These are phyloP conservation scores for Linum usitatissimum DNA, from an alignment of 345 rosid species.

Conservation along the genomic window DNA sequence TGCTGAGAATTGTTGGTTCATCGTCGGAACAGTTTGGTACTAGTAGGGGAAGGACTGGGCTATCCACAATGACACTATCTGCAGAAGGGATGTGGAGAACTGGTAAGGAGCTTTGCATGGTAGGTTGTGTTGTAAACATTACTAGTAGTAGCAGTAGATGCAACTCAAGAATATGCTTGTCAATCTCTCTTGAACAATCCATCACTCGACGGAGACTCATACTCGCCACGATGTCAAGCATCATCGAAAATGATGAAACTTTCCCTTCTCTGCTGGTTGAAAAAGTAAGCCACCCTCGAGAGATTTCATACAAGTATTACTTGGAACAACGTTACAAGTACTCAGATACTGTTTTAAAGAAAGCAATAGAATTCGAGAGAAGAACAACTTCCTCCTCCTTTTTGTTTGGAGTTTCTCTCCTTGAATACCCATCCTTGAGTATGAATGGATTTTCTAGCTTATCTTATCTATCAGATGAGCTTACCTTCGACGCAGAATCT, in stretches of 20 bases:
- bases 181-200: constrained; percentile 10
- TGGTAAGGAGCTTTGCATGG: constrained; percentile 13
- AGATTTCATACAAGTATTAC: neutral
- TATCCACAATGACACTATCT: neutral
- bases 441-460: neutral
- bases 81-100: neutral
- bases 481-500: neutral
- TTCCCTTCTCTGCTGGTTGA: constrained; percentile 6
- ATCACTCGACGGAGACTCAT: constrained; percentile 7
- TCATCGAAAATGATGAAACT: neutral
- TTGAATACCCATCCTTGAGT: neutral
- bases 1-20: neutral
- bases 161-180: constrained; percentile 9
- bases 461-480: constrained; percentile 6
- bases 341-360: neutral
- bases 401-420: neutral
- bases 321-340: constrained; percentile 1
- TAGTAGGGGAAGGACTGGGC: neutral
- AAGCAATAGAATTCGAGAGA: neutral
- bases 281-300: neutral
- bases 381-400: too few relatives aligned
- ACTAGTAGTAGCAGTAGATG: neutral
- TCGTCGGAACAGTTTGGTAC: neutral
- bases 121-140: constrained; percentile 7
- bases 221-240: constrained; percentile 5